Evolutionary conservation across 169 alveolate species (phyloP), one percentile per base, ranked within the genome.

Genomic region (Cryptosporidium muris): DNA sequence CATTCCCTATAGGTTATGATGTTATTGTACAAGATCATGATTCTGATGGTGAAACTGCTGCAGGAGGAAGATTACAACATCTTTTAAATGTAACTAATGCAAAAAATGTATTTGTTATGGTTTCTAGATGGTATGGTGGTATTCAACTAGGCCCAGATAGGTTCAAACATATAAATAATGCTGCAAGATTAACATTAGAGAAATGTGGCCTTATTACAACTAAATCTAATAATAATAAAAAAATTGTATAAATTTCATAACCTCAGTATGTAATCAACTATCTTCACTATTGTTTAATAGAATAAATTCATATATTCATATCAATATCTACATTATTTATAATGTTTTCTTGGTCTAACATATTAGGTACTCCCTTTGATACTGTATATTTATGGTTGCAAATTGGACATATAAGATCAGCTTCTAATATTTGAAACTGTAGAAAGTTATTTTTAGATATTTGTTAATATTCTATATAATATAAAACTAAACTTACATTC

Each of bases 311-410:
- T 49, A 9, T 49, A 53, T 53, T 1, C 63, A 53, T 53, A 37
- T 53, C 34, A 16, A 37, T 8, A 4, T 14, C 43, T 16, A 16
- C 11, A 9, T 36, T 38, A 25, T 34, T 34, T 16, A 60, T 34
- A 60, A 42, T 38, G 1, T 43, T 42, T 34, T 42, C 9, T n/a
- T 52, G 36, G 45, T 5, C 9, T 49, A 89, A 68, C 92, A 89
- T 89, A 80, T 89, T 81, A 34, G 92, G 89, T 38, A 89, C 74
- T 63, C 92, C 92, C 48, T 89, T 89, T 14, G 90, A 62, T n/a
- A 89, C 80, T 6, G 80, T 80, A 63, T 89, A 89, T 49, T 63
- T 66, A n/a, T 80, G 43, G 34, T 63, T 80, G 80, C 92, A 89
- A 38, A 36, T 9, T 2, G 92, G 92, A 54, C 92, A 89, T 54